These are phyloP conservation scores for Citrus trifoliata DNA, from an alignment of 345 rosid genomes.

Conservation along the genomic window DNA sequence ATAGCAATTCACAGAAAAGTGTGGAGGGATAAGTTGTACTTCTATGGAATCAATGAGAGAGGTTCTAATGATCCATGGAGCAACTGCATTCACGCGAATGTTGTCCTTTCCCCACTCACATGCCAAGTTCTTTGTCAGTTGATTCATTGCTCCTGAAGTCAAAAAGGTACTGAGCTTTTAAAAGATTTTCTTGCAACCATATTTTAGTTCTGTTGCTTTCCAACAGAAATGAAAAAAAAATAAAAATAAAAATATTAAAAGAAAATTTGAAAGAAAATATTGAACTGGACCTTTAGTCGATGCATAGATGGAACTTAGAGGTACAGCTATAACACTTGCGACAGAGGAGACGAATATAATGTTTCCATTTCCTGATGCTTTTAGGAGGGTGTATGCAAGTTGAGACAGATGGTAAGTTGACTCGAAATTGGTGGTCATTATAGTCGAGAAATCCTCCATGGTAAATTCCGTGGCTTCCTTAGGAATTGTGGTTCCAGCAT, in stretches of 20 bases:
- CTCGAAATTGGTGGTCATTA: conserved; percentile 42
- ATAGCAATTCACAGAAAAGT: neutral
- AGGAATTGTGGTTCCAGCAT: conserved; percentile 34
- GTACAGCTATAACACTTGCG: conserved; percentile 25
- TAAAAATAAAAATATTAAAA: too few relatives aligned
- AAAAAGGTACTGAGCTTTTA: neutral
- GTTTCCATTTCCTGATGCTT: conserved; percentile 43
- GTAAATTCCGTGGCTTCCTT: conserved; percentile 33
- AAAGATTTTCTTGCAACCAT: neutral
- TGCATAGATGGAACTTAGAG: conserved; percentile 29
- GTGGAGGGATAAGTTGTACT: neutral
- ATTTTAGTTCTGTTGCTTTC: neutral
- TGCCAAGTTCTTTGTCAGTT: conserved; percentile 44
- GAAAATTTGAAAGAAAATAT: neutral
- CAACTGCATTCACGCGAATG: conserved; percentile 40
- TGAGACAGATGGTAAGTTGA: conserved; percentile 47
- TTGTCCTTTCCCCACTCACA: conserved; percentile 52
- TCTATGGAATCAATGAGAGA: conserved; percentile 5
- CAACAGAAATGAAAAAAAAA: neutral
- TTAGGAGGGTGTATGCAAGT: conserved; percentile 42
- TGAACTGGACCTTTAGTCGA: conserved; percentile 39
- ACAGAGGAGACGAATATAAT: conserved; percentile 48
- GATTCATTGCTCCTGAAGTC: conserved; percentile 39
- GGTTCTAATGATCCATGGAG: conserved; percentile 41
- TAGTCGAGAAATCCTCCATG: conserved; percentile 25